These are phyloP conservation scores for Fusarium albidum DNA, from an alignment of 2,329 filamentous ascomycete genomes.

Conservation along the genomic window DNA sequence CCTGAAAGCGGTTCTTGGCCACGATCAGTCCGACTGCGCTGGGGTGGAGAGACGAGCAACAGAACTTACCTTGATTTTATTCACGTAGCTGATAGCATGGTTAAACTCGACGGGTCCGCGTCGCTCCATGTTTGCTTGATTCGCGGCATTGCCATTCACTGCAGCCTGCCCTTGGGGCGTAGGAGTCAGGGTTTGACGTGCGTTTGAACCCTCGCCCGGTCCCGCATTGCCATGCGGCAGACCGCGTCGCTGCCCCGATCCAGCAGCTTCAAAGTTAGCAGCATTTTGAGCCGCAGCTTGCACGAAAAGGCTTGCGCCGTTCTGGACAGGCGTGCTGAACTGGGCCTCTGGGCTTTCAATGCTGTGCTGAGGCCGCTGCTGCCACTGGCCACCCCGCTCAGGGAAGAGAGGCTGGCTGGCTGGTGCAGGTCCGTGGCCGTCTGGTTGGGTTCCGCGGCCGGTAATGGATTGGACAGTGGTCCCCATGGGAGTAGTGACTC, in stretches of 20 bases:
- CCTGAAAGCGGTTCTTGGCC: constrained; percentile 88
- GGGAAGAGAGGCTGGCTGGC: constrained; percentile 56
- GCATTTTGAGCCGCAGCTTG: constrained; percentile 50
- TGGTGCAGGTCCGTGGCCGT: constrained; percentile 49
- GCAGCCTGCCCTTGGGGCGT: constrained; percentile 66
- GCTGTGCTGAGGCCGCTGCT: constrained; percentile 64
- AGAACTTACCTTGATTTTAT: constrained; percentile 91
- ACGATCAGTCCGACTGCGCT: constrained; percentile 31
- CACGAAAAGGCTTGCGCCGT: constrained; percentile 57
- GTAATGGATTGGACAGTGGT: constrained; percentile 92
- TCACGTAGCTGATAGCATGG: constrained; percentile 98
- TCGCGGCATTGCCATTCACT: constrained; percentile 67
- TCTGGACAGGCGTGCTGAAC: constrained; percentile 67
- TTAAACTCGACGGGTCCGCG: constrained; percentile 98
- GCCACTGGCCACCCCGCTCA: constrained; percentile 62
- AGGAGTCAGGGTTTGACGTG: constrained; percentile 66
- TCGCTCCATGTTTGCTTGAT: constrained; percentile 76
- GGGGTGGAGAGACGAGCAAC: constrained; percentile 1
- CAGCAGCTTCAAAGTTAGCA: constrained; percentile 43
- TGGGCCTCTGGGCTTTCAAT: constrained; percentile 69
- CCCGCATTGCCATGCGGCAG: constrained; percentile 43
- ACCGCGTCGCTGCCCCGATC: constrained; percentile 43
- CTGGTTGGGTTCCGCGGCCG: constrained; percentile 57
- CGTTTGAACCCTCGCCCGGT: constrained; percentile 53
- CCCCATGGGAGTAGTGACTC: constrained; percentile 97